phyloP scores from a whole-genome alignment of 352 stramenopile genomes.

The Globisporangium echinulatum region DNA sequence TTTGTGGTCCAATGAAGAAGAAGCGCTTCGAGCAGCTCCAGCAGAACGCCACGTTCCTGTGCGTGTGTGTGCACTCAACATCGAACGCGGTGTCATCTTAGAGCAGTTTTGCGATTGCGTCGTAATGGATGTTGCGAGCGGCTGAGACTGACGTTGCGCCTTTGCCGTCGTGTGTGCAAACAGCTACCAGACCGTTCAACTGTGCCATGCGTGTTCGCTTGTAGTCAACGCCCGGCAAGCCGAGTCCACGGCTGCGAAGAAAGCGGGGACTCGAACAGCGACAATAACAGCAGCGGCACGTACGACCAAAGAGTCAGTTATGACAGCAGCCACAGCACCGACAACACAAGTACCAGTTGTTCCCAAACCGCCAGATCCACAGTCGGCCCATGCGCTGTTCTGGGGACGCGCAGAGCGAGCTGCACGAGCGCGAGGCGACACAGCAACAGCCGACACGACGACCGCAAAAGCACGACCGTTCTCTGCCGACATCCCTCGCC shows the following conservation, averaged over 20 bases:
- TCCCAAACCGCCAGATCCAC: conserved; percentile 15
- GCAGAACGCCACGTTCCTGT: conserved; percentile 31
- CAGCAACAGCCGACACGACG: not conserved
- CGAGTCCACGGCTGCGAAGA: not conserved
- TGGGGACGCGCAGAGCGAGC: conserved; percentile 27
- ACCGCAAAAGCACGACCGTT: conserved; percentile 16
- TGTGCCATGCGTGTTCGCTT: conserved; percentile 32
- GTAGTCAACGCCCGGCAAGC: conserved; percentile 19
- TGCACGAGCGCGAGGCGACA: not conserved
- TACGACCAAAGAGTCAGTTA: too few relatives aligned
- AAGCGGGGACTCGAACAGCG: not conserved
- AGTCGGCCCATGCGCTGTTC: conserved; percentile 31
- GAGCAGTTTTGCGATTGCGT: too few relatives aligned
- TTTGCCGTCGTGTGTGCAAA: too few relatives aligned
- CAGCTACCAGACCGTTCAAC: conserved; percentile 38
- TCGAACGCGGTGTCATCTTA: too few relatives aligned
- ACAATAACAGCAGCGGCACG: too few relatives aligned
- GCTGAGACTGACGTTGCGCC: not conserved
- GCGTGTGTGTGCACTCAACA: conserved; percentile 4
- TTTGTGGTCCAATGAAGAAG: conserved; percentile 23
- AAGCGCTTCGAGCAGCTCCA: conserved; percentile 40
- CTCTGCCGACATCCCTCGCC: conserved; percentile 12
- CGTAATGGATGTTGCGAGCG: not conserved
- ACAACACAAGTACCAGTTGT: not conserved
- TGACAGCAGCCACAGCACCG: not conserved